These are phyloP conservation scores for Candida buenavistaensis DNA, from an alignment of 1,139 yeast species.

Conservation along the genomic window DNA sequence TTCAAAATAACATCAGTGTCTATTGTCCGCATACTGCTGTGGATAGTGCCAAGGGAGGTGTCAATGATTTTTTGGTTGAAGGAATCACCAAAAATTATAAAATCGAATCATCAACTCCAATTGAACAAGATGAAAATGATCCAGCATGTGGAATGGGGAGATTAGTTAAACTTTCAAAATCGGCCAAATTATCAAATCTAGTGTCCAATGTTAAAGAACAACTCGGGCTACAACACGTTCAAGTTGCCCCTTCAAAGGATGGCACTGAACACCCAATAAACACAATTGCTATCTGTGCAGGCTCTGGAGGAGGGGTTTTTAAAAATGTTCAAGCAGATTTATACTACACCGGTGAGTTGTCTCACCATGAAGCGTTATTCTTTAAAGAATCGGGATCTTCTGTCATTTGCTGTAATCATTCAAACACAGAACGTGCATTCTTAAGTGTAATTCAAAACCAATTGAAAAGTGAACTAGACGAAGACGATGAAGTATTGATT, in stretches of 20 bases:
- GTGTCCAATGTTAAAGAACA: conserved; percentile 55
- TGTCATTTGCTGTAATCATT: conserved; percentile 80
- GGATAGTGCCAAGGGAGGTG: conserved; percentile 90
- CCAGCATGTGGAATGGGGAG: conserved; percentile 84
- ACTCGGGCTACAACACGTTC: conserved; percentile 57
- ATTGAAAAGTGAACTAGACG: conserved; percentile 44
- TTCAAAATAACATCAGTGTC: conserved; percentile 77
- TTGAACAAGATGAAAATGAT: conserved; percentile 27
- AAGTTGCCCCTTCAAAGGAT: conserved; percentile 54
- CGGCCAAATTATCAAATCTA: conserved; percentile 45
- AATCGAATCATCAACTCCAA: conserved; percentile 25
- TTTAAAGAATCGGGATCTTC: conserved; percentile 71
- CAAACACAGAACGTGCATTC: conserved; percentile 91
- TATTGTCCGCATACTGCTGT: conserved; percentile 96
- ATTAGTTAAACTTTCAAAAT: conserved; percentile 48
- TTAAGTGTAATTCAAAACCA: conserved; percentile 51
- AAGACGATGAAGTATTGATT: conserved; percentile 40
- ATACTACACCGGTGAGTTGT: conserved; percentile 86
- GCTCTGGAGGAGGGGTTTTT: conserved; percentile 81
- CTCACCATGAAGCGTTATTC: conserved; percentile 85
- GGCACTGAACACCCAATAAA: conserved; percentile 24
- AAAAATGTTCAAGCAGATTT: conserved; percentile 70
- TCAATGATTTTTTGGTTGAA: conserved; percentile 84
- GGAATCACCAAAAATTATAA: conserved; percentile 45
- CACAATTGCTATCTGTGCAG: conserved; percentile 89